Percentiles rank a stretch among this genome's conserved stretches.
Conservation (phyloP, 2,329 filamentous ascomycete species). For the Raffaelea albimanens region DNA sequence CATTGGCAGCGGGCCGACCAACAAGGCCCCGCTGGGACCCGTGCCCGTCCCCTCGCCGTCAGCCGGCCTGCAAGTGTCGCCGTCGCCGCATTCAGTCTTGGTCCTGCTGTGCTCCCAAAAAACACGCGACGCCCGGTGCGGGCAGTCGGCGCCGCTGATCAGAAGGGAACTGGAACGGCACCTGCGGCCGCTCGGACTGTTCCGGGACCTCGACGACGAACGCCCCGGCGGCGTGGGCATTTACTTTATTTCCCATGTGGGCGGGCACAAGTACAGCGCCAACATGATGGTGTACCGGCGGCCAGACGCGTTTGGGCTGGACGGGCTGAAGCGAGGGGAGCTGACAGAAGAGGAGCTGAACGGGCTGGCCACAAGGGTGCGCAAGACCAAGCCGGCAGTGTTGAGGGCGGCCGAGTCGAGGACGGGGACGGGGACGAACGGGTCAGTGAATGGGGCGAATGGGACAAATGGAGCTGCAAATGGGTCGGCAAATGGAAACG, state of each 20-base stretch:
- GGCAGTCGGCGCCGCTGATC: constrained; percentile 86
- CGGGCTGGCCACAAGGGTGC: constrained; percentile 14
- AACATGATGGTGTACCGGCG: constrained; percentile 88
- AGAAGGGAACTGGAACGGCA: constrained; percentile 83
- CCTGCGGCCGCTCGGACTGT: constrained; percentile 72
- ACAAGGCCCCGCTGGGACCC: constrained; percentile 49
- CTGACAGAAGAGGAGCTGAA: constrained; percentile 26
- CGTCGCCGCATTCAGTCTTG: constrained; percentile 74
- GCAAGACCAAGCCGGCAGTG: constrained; percentile 19
- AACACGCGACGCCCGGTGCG: constrained; percentile 90
- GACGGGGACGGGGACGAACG: constrained; percentile 13
- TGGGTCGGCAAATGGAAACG: background rate
- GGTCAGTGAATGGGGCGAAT: constrained; percentile 11
- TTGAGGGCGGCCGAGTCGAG: constrained; percentile 21
- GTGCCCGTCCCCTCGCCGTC: background rate
- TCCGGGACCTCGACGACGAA: constrained; percentile 79
- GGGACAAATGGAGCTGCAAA: constrained; percentile 7
- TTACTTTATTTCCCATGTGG: constrained; percentile 94
- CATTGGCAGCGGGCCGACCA: constrained; percentile 66
- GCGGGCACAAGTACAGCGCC: constrained; percentile 91
- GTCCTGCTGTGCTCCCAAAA: constrained; percentile 91
- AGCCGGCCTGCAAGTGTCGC: constrained; percentile 34
- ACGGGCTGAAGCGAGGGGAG: constrained; percentile 29
- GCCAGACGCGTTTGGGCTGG: constrained; percentile 46
- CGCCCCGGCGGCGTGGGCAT: constrained; percentile 87